Percentiles rank a stretch among this genome's conserved stretches.
Conservation (phyloP, 1,284 basidiomycete species). For the Lentinula novae-zelandiae region DNA sequence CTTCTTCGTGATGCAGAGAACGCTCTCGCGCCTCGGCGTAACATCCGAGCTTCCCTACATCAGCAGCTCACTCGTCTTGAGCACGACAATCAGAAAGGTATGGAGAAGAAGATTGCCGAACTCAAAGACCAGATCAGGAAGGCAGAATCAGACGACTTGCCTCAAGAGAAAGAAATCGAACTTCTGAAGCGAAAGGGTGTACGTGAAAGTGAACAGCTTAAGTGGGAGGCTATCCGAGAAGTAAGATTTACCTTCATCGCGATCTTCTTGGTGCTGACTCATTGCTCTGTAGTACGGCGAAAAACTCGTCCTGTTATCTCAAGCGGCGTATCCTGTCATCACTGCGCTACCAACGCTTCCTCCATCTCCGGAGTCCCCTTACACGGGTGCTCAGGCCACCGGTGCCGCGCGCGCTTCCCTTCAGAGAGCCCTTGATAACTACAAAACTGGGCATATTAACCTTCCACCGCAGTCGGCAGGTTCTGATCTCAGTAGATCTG, state of each 20-base stretch:
- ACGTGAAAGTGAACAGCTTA: constrained; percentile 59
- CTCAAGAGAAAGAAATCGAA: constrained; percentile 62
- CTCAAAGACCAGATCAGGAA: constrained; percentile 61
- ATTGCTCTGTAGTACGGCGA: constrained; percentile 57
- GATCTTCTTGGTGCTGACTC: constrained; percentile 1
- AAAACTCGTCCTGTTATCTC: constrained; percentile 67
- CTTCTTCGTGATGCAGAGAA: constrained; percentile 66
- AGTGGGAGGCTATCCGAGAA: constrained; percentile 78
- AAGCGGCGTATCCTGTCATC: constrained; percentile 61
- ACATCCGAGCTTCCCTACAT: constrained; percentile 50
- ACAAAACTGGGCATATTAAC: constrained; percentile 60
- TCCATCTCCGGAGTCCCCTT: constrained; percentile 50
- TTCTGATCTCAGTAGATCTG: constrained; percentile 59
- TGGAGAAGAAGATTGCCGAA: constrained; percentile 60
- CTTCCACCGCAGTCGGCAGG: constrained; percentile 41
- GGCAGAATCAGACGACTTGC: constrained; percentile 59
- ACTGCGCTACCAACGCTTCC: constrained; percentile 60
- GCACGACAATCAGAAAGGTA: constrained; percentile 55
- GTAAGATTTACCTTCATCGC: constrained; percentile 31
- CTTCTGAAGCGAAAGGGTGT: constrained; percentile 71
- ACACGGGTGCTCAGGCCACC: constrained; percentile 57
- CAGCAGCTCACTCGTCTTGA: constrained; percentile 63
- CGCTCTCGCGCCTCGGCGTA: constrained; percentile 54
- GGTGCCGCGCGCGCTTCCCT: constrained; percentile 69
- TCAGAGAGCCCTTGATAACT: constrained; percentile 72